A percentile compares a stretch with the other conserved stretches of the same genome.
phyloP scores from a whole-genome alignment of 768 basidiomycete genomes.

The Dioszegia aurantiaca region DNA sequence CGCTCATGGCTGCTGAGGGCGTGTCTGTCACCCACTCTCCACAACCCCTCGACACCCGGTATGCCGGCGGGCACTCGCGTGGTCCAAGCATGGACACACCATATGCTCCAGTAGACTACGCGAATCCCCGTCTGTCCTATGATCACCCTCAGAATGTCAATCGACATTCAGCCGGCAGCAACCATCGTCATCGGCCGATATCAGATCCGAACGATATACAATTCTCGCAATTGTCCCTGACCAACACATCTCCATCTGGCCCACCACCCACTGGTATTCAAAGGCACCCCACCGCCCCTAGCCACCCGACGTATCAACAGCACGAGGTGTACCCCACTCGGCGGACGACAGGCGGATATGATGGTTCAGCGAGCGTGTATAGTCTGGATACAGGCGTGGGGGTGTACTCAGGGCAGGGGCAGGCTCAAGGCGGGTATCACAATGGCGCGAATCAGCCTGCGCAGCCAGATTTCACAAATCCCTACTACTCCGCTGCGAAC shows the following conservation, averaged over 20 bases:
- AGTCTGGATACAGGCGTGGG: constrained; percentile 50
- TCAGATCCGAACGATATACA: constrained; percentile 45
- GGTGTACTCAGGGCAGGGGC: constrained; percentile 31
- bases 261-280: constrained; percentile 24
- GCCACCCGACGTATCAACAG: constrained; percentile 15
- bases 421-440: constrained; percentile 20
- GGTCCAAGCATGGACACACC: constrained; percentile 35
- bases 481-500: constrained; percentile 51
- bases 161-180: constrained; percentile 27
- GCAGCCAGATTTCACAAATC: constrained; percentile 46
- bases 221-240: constrained; percentile 27
- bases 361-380: constrained; percentile 44
- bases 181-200: constrained; percentile 24
- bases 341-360: constrained; percentile 18
- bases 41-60: constrained; percentile 20
- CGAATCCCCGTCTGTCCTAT: constrained; percentile 16
- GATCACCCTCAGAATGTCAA: constrained; percentile 19
- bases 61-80: constrained; percentile 22
- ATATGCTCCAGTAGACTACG: constrained; percentile 47
- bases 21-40: constrained; percentile 24
- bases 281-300: constrained; percentile 21
- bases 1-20: constrained; percentile 33
- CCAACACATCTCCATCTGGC: constrained; percentile 21
- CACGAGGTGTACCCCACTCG: constrained; percentile 19
- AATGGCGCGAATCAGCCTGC: constrained; percentile 18